Conservation (phyloP, 2,329 filamentous ascomycete genomes). For the Sphaerulina populicola region DNA sequence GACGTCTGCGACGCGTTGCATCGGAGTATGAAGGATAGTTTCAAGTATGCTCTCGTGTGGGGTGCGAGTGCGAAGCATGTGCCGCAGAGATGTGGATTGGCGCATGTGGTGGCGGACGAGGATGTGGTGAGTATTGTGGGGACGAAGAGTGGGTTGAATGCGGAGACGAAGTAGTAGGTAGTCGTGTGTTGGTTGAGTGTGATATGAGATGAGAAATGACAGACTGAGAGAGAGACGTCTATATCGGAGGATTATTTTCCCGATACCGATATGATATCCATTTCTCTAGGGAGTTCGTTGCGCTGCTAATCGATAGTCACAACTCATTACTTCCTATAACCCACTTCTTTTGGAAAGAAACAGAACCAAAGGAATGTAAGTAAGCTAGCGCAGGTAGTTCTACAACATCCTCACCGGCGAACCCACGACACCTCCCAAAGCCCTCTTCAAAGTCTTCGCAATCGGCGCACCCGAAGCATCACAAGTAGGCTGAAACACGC, state of each 20-base stretch:
- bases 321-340: no score
- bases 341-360: no score
- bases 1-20: constrained; percentile 96
- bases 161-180: constrained; percentile 7
- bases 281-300: no score
- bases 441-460: constrained; percentile 4
- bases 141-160: constrained; percentile 32
- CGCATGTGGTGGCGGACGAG: constrained; percentile 65
- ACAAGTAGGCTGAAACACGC: constrained; percentile 21
- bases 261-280: no score
- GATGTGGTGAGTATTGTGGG: constrained; percentile 59
- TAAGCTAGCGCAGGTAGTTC: no score
- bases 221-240: no score
- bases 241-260: no score
- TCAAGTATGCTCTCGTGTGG: constrained; percentile 98
- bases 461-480: not conserved
- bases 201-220: no score
- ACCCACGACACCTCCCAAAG: not conserved
- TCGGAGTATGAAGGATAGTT: constrained; percentile 89
- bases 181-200: no score
- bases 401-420: constrained; percentile 1
- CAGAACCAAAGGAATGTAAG: no score
- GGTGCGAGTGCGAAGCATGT: constrained; percentile 91
- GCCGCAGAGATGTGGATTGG: constrained; percentile 82
- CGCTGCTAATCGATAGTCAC: no score